Percentiles rank a stretch among this genome's conserved stretches.
phyloP scores from a whole-genome alignment of 345 rosid species.

The Eucalyptus shirleyi region DNA sequence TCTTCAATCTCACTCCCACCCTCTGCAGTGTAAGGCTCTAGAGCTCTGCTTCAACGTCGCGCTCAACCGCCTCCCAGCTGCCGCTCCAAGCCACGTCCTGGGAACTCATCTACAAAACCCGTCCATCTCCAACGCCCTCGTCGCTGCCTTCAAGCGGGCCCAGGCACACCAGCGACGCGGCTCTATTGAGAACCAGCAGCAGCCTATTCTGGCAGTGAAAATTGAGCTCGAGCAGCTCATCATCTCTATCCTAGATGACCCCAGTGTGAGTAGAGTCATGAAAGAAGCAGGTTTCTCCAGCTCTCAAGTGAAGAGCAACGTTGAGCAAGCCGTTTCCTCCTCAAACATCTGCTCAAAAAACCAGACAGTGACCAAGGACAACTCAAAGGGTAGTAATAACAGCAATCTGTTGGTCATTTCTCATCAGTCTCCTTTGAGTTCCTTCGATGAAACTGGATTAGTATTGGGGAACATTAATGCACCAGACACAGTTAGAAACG shows the following conservation, averaged over 20 bases:
- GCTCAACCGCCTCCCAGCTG: slow-evolving; percentile 87
- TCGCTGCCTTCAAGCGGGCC: slow-evolving; percentile 96
- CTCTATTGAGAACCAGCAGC: slow-evolving; percentile 81
- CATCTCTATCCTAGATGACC: slow-evolving; percentile 86
- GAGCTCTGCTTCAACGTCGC: slow-evolving; percentile 99
- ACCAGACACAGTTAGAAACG: slow-evolving; percentile 26
- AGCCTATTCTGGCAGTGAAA: slow-evolving; percentile 77
- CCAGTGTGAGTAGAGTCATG: slow-evolving; percentile 98
- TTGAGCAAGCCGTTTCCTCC: slow-evolving; percentile 55
- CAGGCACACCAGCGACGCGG: slow-evolving; percentile 98
- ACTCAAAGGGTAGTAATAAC: not conserved
- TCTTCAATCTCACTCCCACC: slow-evolving; percentile 89
- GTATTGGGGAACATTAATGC: not conserved
- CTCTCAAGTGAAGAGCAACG: slow-evolving; percentile 74
- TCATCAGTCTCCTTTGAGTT: slow-evolving; percentile 1
- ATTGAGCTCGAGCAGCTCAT: slow-evolving; percentile 90
- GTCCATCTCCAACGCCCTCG: slow-evolving; percentile 81
- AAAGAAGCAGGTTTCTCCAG: slow-evolving; percentile 96
- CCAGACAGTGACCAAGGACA: not conserved
- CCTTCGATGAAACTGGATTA: not conserved
- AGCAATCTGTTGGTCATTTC: slow-evolving; percentile 7
- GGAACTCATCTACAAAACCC: slow-evolving; percentile 42
- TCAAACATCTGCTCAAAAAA: not conserved
- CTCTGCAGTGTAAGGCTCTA: slow-evolving; percentile 87
- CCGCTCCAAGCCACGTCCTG: slow-evolving; percentile 49